These are phyloP conservation scores for Penicillium sp. DNA, from an alignment of 2,329 filamentous ascomycete genomes.

Conservation along the genomic window DNA sequence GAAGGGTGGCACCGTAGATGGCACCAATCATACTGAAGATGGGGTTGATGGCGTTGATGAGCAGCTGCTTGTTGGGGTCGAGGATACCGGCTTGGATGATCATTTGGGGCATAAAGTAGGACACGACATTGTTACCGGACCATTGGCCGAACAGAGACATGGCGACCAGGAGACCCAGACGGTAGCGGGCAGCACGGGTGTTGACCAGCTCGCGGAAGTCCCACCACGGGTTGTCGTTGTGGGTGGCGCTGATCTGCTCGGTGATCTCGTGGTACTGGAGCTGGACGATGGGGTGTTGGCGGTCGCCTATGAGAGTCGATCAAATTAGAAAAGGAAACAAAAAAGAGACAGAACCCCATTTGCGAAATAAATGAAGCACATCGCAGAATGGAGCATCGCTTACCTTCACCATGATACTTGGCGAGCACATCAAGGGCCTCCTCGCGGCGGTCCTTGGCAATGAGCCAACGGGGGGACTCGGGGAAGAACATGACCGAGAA, in stretches of 20 bases:
- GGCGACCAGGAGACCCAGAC: constrained; percentile 46
- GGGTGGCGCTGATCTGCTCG: background rate
- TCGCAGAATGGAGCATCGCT: background rate
- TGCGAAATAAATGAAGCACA: too few species aligned
- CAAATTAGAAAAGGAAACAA: too few species aligned
- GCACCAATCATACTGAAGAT: constrained; percentile 23
- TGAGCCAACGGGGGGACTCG: constrained; percentile 60
- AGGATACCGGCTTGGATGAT: constrained; percentile 42
- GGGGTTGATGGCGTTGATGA: constrained; percentile 51
- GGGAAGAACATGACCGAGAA: constrained; percentile 40
- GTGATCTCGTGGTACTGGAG: constrained; percentile 1
- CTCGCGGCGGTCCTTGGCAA: constrained; percentile 56
- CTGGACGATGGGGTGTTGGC: background rate
- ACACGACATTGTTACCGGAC: constrained; percentile 30
- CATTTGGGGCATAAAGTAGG: constrained; percentile 46
- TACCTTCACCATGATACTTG: constrained; percentile 57
- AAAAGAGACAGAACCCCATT: background rate
- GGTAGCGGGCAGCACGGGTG: constrained; percentile 44
- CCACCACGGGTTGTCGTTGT: constrained; percentile 3
- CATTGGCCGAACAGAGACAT: constrained; percentile 51
- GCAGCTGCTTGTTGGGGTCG: constrained; percentile 45
- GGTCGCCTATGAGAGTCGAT: background rate
- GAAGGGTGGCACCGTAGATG: background rate
- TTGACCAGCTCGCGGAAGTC: constrained; percentile 52
- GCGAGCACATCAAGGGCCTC: constrained; percentile 57